phyloP scores from a whole-genome alignment of 768 basidiomycete species.

The Neoboletus magnificus region DNA sequence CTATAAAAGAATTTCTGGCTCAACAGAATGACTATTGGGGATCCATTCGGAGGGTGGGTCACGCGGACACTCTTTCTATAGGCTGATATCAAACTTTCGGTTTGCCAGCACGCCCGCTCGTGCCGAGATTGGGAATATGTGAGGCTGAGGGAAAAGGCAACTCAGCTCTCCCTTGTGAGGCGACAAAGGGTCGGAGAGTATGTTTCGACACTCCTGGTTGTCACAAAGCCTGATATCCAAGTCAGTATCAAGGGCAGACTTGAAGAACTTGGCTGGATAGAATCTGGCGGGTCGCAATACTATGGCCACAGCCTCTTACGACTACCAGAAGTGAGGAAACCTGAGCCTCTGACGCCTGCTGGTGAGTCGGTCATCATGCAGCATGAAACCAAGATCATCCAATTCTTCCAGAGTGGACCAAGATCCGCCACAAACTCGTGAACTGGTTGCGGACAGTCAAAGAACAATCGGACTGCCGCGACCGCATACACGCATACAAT shows the following conservation, averaged over 20 bases:
- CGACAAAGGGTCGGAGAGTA: slow-evolving; percentile 1
- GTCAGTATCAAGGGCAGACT: slow-evolving; percentile 3
- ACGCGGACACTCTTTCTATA: background rate
- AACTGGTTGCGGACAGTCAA: background rate
- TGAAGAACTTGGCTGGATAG: background rate
- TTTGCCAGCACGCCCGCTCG: slow-evolving; percentile 4
- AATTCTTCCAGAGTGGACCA: slow-evolving; percentile 6
- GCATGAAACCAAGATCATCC: background rate
- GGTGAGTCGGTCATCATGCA: slow-evolving; percentile 2
- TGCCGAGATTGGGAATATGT: background rate
- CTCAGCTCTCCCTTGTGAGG: background rate
- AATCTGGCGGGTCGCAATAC: no score
- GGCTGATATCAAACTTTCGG: background rate
- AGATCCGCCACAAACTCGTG: slow-evolving; percentile 1
- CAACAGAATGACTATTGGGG: background rate
- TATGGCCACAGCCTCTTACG: background rate
- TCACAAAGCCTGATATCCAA: background rate
- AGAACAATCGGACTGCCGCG: background rate
- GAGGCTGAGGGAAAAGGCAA: background rate
- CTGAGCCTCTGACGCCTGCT: background rate
- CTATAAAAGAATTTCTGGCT: background rate
- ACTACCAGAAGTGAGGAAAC: slow-evolving; percentile 7
- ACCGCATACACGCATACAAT: no score
- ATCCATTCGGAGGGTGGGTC: slow-evolving; percentile 2
- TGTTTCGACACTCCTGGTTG: background rate